Percentiles rank a stretch among this genome's conserved stretches.
These are phyloP conservation scores for Adansonia grandidieri DNA, from an alignment of 441 rosid genomes.

Conservation along the genomic window DNA sequence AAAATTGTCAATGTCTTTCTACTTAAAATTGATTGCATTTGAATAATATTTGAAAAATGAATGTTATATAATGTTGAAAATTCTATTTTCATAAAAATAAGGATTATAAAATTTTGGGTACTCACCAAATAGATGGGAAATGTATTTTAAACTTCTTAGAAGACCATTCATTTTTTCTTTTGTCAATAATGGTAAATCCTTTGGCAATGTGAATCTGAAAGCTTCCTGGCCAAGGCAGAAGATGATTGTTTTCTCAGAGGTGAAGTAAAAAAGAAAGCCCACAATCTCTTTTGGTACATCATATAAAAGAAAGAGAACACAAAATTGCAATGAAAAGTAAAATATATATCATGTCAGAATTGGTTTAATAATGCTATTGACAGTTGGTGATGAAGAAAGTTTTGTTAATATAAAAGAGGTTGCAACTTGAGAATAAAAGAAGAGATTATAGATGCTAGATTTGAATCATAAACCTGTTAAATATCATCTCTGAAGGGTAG, in stretches of 20 bases:
- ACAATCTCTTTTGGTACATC: background rate
- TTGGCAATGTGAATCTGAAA: slow-evolving; percentile 20
- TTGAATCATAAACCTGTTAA: too few species aligned
- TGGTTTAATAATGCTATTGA: too few species aligned
- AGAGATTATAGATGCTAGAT: too few species aligned
- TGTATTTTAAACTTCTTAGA: slow-evolving; percentile 57
- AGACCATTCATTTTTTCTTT: slow-evolving; percentile 57
- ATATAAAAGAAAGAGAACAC: background rate
- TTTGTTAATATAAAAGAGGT: too few species aligned
- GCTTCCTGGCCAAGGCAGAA: slow-evolving; percentile 15
- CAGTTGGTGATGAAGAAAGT: too few species aligned
- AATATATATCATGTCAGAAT: background rate
- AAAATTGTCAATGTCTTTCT: background rate
- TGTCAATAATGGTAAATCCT: slow-evolving; percentile 29
- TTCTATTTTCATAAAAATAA: background rate
- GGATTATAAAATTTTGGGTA: background rate
- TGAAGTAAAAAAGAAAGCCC: background rate
- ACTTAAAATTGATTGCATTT: too few species aligned
- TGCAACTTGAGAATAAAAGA: too few species aligned
- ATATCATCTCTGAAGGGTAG: too few species aligned
- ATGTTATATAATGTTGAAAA: background rate
- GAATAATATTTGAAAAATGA: background rate
- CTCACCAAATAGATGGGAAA: slow-evolving; percentile 70
- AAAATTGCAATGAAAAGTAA: too few species aligned
- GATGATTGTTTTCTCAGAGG: background rate